Evolutionary conservation across 192 early-diverging fungal genomes (phyloP), one percentile per base, ranked within the genome.

Genomic region (Allomyces arbusculus): DNA sequence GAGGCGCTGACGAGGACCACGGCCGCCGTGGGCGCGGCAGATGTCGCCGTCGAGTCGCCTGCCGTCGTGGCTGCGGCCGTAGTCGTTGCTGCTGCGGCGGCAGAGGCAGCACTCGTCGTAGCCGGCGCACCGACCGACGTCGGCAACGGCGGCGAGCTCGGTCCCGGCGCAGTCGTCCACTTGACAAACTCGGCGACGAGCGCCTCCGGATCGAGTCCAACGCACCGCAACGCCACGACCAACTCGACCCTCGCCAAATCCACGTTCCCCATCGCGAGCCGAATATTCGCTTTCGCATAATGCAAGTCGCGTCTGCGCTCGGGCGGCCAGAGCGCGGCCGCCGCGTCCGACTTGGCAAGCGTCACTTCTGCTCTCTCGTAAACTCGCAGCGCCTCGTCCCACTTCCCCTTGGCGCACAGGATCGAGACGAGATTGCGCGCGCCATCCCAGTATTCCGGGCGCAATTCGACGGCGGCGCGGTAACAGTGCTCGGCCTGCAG

Each of bases 361-460:
- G 50, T 58, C 16, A 14, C 16, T 58, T 58, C 50, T 1, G 50
- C 50, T 14, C 50, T 14, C 16, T 58, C 50, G 6, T 58, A 58
- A 0, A 58, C 50, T 0, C 16, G 20, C 0, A 58, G 2, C 12
- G 50, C 50, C 50, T 58, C 50, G 50, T 58, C 50, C 50, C 50
- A 58, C 6, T 58, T 14, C 50, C 16, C 24, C 71, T 73, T 12
- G 64, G 63, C 9, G 74, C 87, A 90, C 50, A 92, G 73, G 24
- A 91, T 82, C 20, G 87, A 87, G 40, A 92, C 84, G 43, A 94
- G 77, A 67, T 92, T 92, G 70, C 91, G 88, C 24, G 86, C 86
- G 6, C 89, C 91, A 67, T 94, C 91, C 89, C 89, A 94, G 75
- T 94, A 94, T 10, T 87, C 87, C 0, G 91, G 91, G 16, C 91